phyloP scores from a whole-genome alignment of 352 stramenopile genomes.

The Phytopythium vexans region DNA sequence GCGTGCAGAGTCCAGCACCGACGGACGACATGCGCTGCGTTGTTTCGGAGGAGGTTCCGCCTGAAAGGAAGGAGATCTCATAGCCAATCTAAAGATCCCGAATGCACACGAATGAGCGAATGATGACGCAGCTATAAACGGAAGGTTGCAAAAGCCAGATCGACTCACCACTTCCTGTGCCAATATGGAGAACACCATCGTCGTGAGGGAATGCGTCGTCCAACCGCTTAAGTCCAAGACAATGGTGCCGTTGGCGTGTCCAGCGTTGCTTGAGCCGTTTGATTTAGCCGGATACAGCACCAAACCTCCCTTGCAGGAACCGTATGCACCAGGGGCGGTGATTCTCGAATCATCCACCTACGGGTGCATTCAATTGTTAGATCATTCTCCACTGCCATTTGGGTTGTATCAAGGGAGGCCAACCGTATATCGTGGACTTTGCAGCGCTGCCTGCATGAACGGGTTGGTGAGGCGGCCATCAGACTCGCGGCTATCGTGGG shows the following conservation, averaged over 20 bases:
- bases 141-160: neutral
- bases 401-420: neutral
- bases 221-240: slow-evolving; percentile 33
- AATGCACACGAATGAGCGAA: neutral
- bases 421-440: slow-evolving; percentile 18
- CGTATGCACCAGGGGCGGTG: slow-evolving; percentile 6
- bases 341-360: slow-evolving; percentile 24
- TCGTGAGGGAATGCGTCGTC: slow-evolving; percentile 34
- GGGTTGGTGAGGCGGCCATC: slow-evolving; percentile 25
- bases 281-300: slow-evolving; percentile 17
- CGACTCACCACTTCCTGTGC: slow-evolving; percentile 33
- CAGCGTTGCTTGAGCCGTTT: slow-evolving; percentile 4
- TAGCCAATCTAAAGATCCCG: slow-evolving; percentile 6
- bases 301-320: slow-evolving; percentile 6
- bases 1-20: slow-evolving; percentile 17
- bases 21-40: slow-evolving; percentile 33
- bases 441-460: slow-evolving; percentile 34
- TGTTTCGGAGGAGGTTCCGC: neutral
- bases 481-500: slow-evolving; percentile 15
- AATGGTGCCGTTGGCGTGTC: slow-evolving; percentile 23
- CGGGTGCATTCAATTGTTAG: neutral
- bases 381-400: neutral
- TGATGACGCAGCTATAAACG: neutral
- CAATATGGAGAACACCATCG: slow-evolving; percentile 41
- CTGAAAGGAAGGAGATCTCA: slow-evolving; percentile 12